Percentiles rank a stretch among this genome's conserved stretches.
Evolutionary conservation across 2,329 filamentous ascomycete species (phyloP).

Genomic region (Ophioceras dolichostomum): DNA sequence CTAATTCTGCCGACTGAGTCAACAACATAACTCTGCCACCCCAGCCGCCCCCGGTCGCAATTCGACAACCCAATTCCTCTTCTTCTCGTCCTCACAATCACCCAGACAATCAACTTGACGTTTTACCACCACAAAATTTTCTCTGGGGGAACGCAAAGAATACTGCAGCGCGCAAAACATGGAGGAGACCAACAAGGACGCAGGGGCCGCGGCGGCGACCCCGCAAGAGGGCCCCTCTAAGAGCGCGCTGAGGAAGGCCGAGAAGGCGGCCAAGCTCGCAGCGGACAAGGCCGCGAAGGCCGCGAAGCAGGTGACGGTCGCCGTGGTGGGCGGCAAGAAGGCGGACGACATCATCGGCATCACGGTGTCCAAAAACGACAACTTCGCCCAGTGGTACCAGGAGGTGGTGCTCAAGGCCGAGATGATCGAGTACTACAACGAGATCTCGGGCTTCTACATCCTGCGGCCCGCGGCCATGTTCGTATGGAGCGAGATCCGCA

Average conservation of each 20-base stretch:
- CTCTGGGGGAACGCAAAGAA: too few species aligned
- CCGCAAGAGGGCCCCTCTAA: conserved; percentile 35
- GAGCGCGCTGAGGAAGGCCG: conserved; percentile 53
- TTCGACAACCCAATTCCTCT: too few species aligned
- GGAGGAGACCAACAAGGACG: conserved; percentile 2
- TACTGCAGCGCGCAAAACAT: too few species aligned
- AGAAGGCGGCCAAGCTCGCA: conserved; percentile 49
- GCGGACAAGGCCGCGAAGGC: conserved; percentile 51
- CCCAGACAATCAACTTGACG: too few species aligned
- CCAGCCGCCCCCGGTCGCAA: too few species aligned
- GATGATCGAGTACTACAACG: conserved; percentile 89
- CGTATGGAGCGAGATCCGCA: conserved; percentile 53
- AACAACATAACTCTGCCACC: too few species aligned
- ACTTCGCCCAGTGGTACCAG: conserved; percentile 94
- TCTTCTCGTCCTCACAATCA: too few species aligned
- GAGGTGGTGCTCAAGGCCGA: conserved; percentile 95
- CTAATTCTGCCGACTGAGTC: too few species aligned
- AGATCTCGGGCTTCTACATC: conserved; percentile 96
- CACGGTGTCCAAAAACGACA: conserved; percentile 69
- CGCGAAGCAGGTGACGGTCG: conserved; percentile 39
- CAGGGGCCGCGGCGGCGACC: conserved; percentile 6
- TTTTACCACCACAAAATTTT: too few species aligned
- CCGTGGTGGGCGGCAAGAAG: conserved; percentile 47
- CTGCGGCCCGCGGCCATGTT: conserved; percentile 56
- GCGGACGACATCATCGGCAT: conserved; percentile 70